Base-by-base conservation (phyloP, 192 early-diverging fungal genomes). In the Funneliformis geosporum region DNA sequence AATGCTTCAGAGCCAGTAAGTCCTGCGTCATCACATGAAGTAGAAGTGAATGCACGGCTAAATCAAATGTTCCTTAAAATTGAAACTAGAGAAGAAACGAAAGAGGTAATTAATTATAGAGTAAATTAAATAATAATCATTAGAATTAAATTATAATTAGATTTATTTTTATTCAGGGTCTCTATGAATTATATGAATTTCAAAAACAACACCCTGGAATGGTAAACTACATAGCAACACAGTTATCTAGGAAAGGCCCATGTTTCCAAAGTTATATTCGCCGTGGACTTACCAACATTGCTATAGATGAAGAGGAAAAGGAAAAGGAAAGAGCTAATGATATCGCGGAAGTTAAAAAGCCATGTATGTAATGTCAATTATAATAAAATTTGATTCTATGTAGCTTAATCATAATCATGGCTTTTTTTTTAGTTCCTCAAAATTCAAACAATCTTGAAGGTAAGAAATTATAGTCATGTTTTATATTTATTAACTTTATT, bases 211-310 rank as follows among this genome's bases (percentile, higher is more conserved):
- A 94, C 80, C 94, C 93, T 40, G 84, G 89, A 43, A 85, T 87
- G 55, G 88, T 92, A 71, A 66, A 73, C 12, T 86, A 88, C 70
- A 88, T 96, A 1, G 89, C 90, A 80, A 84, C 85, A 39, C 85
- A 90, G 67, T 79, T 93, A 62, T 82, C 84, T 39, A 84, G 87
- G 62, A 91, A 91, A 9, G 92, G 93, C 16, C 85, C 84, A 4
- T 93, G 89, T 77, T 94, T 94, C 76, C 90, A 92, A 81, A 88
- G 88, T 60, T 95, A 94, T 79, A 95, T 95, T 42, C 85, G 89
- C 68, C 84, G 93, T 40, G 94, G 88, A 8, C 84, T 94, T 33
- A 82, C 83, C 27, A 87, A 90, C 44, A 65, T 92, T 75, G 91
- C 86, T 8, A 83, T 87, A 12, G 88, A 91, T 40, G 90, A 89